Percentiles rank a stretch among this genome's conserved stretches.
These are phyloP conservation scores for Ophiostoma ulmi DNA, from an alignment of 2,329 filamentous ascomycete genomes.

Conservation along the genomic window DNA sequence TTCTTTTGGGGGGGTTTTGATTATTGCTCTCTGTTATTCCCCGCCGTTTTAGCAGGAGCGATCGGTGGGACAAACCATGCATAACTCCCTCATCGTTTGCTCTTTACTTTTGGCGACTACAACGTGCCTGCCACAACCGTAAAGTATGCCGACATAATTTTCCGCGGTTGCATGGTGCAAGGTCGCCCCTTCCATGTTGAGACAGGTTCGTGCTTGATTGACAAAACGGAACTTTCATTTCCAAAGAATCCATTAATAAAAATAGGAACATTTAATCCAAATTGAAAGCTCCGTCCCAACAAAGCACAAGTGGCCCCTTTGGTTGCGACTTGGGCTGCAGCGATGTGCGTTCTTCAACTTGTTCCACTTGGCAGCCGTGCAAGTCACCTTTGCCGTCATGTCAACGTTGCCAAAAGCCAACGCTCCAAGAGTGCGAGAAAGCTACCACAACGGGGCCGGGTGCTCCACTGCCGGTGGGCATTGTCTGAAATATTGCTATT, in stretches of 20 bases:
- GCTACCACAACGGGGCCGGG: background rate
- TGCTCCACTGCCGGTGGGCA: constrained; percentile 5
- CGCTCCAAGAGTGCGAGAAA: background rate
- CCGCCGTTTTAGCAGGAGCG: background rate
- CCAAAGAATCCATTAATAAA: background rate
- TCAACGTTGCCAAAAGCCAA: no score
- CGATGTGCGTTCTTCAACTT: constrained; percentile 9
- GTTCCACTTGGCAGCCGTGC: constrained; percentile 8
- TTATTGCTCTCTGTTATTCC: background rate
- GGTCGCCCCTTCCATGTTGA: constrained; percentile 13
- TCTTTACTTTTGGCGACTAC: background rate
- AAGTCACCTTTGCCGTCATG: background rate
- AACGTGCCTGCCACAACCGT: background rate
- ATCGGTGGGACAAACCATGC: constrained; percentile 13
- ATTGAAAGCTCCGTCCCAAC: constrained; percentile 17
- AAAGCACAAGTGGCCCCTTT: constrained; percentile 10
- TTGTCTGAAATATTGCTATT: background rate
- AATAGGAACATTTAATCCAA: background rate
- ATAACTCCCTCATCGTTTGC: constrained; percentile 8
- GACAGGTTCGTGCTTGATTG: background rate
- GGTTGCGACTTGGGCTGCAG: background rate
- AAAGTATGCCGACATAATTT: background rate
- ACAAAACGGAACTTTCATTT: constrained; percentile 9
- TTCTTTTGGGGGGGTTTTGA: background rate
- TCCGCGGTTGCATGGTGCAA: background rate